These are phyloP conservation scores for Cyclanthera cordifolia DNA, from an alignment of 306 rosid species.

Conservation along the genomic window DNA sequence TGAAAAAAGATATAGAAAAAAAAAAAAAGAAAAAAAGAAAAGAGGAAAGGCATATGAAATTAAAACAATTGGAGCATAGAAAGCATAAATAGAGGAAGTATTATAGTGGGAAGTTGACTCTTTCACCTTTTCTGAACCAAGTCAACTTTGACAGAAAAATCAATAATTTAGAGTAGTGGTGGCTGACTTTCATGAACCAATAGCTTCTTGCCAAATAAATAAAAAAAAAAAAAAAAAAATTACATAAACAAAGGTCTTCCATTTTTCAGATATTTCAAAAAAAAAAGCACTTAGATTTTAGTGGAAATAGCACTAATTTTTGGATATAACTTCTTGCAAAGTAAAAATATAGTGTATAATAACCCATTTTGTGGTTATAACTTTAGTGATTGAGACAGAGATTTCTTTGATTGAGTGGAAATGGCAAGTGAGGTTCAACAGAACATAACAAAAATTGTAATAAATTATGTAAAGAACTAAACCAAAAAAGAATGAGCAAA, in stretches of 20 bases:
- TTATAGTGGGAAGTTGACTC: slow-evolving; percentile 43
- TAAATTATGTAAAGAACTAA: slow-evolving; percentile 24
- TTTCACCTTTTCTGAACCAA: slow-evolving; percentile 15
- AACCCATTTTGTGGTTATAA: not conserved
- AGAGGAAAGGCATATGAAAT: not conserved
- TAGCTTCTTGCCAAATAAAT: too few species aligned
- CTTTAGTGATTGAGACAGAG: not conserved
- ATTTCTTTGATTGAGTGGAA: slow-evolving; percentile 13
- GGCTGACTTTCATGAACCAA: too few species aligned
- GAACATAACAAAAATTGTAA: not conserved
- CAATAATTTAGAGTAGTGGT: not conserved
- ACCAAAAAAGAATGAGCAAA: slow-evolving; percentile 25
- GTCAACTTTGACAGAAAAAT: slow-evolving; percentile 21
- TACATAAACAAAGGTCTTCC: not conserved
- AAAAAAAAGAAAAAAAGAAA: not conserved
- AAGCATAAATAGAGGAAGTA: slow-evolving; percentile 3
- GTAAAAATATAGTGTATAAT: not conserved
- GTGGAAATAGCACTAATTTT: slow-evolving; percentile 8
- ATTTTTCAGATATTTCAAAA: not conserved
- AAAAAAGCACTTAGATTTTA: not conserved
- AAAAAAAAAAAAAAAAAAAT: not conserved
- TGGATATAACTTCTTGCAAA: not conserved
- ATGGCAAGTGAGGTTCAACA: not conserved
- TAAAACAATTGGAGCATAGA: not conserved
- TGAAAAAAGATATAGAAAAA: not conserved